Percentiles rank a stretch among this genome's conserved stretches.
These are phyloP conservation scores for Pseudohalonectria lignicola DNA, from an alignment of 2,329 filamentous ascomycete species.

Conservation along the genomic window DNA sequence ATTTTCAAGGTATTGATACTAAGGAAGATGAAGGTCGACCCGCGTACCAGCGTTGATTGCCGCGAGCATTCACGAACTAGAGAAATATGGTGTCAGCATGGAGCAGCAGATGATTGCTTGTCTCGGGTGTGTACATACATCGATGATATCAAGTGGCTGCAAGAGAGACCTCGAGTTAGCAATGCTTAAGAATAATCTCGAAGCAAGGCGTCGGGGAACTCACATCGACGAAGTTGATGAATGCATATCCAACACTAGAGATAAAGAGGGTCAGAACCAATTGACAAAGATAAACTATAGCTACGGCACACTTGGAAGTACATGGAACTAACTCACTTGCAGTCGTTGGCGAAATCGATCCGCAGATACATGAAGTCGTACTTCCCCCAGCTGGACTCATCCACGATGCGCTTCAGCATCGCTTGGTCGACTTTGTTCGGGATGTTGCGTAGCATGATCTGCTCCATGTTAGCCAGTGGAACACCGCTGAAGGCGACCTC, in stretches of 20 bases:
- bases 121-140: too few relatives aligned
- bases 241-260: slow-evolving; percentile 85
- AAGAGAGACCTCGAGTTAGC: slow-evolving; percentile 21
- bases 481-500: too few relatives aligned
- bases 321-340: slow-evolving; percentile 50
- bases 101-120: too few relatives aligned
- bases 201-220: too few relatives aligned
- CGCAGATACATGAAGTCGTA: slow-evolving; percentile 95
- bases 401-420: slow-evolving; percentile 69
- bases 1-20: too few relatives aligned
- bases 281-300: too few relatives aligned
- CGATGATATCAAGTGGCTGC: slow-evolving; percentile 62
- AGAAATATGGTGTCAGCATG: slow-evolving; percentile 10
- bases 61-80: slow-evolving; percentile 62
- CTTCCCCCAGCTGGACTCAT: slow-evolving; percentile 66
- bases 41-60: slow-evolving; percentile 59
- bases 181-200: slow-evolving; percentile 1
- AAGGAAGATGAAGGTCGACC: too few relatives aligned
- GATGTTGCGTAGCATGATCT: slow-evolving; percentile 94
- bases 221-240: slow-evolving; percentile 86
- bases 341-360: slow-evolving; percentile 77
- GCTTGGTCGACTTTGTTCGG: slow-evolving; percentile 78
- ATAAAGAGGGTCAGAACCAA: slow-evolving; percentile 14
- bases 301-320: too few relatives aligned
- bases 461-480: slow-evolving; percentile 1